These are phyloP conservation scores for Aspergillus uvarum DNA, from an alignment of 2,329 filamentous ascomycete genomes.

Conservation along the genomic window DNA sequence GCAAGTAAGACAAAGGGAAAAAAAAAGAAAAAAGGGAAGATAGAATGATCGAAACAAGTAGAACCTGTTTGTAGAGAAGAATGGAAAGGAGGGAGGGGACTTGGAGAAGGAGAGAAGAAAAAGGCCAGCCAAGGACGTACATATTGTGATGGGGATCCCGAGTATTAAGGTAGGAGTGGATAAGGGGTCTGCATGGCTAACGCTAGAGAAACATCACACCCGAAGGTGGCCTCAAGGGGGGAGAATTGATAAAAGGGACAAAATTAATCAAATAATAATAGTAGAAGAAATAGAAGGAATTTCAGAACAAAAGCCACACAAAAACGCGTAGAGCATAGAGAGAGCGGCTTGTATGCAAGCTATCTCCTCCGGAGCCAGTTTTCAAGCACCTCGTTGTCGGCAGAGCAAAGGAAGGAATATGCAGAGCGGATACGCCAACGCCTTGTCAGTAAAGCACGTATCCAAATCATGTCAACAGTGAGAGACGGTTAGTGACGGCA, in stretches of 20 bases:
- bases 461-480: conserved; percentile 30
- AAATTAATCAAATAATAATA: conserved; percentile 29
- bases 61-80: conserved; percentile 10
- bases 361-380: conserved; percentile 16
- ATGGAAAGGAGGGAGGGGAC: conserved; percentile 18
- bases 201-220: conserved; percentile 14
- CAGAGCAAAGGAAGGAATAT: conserved; percentile 25
- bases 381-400: conserved; percentile 10
- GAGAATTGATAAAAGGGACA: conserved; percentile 15
- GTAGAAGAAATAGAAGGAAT: conserved; percentile 28
- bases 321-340: conserved; percentile 20
- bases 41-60: conserved; percentile 22
- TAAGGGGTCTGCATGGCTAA: conserved; percentile 11
- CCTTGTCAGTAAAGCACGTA: conserved; percentile 34
- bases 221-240: conserved; percentile 10
- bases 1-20: conserved; percentile 14
- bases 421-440: conserved; percentile 38
- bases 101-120: conserved; percentile 2
- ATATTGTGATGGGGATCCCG: conserved; percentile 10
- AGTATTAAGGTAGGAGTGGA: conserved; percentile 11
- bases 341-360: conserved; percentile 17
- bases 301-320: conserved; percentile 25
- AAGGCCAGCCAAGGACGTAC: conserved; percentile 7
- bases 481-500: conserved; percentile 16
- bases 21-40: conserved; percentile 19